phyloP scores from a whole-genome alignment of 106 monocot genomes.

The Dendrobium catenatum region DNA sequence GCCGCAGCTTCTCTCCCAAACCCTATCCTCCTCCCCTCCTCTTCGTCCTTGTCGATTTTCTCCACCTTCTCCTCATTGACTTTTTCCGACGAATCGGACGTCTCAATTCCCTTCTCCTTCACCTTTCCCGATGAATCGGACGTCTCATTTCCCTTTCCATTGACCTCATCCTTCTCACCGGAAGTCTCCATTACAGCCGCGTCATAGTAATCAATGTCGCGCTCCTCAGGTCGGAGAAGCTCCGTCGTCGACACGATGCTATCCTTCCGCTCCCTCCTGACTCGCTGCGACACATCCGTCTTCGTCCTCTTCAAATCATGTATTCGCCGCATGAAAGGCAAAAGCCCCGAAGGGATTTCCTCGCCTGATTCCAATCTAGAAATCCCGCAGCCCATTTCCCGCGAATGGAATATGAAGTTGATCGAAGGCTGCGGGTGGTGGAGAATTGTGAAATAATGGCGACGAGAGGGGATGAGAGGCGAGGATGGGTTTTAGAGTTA shows the following conservation, averaged over 20 bases:
- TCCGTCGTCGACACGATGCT: conserved; percentile 10
- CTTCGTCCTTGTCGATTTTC: neutral
- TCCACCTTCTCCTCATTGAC: too few species aligned
- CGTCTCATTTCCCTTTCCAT: neutral
- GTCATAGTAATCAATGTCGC: conserved; percentile 4
- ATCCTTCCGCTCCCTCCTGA: conserved; percentile 1
- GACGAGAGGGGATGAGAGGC: neutral
- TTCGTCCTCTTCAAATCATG: neutral
- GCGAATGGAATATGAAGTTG: neutral
- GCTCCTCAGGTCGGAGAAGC: conserved; percentile 7
- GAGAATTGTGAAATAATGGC: too few species aligned
- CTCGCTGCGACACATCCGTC: neutral
- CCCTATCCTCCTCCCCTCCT: conserved; percentile 1
- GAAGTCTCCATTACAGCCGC: neutral
- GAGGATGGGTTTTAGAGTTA: neutral
- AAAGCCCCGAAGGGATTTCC: neutral
- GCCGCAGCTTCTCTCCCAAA: neutral
- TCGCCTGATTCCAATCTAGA: conserved; percentile 4
- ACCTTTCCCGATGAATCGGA: too few species aligned
- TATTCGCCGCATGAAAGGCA: neutral
- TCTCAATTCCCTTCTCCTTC: neutral
- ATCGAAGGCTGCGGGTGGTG: too few species aligned
- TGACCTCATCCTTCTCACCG: neutral
- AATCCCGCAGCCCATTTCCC: conserved; percentile 4
- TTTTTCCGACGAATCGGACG: neutral